Percentiles rank a stretch among this genome's conserved stretches.
Evolutionary conservation across 805 yeast species (phyloP).

Genomic region (Schwanniomyces vanrijiae): DNA sequence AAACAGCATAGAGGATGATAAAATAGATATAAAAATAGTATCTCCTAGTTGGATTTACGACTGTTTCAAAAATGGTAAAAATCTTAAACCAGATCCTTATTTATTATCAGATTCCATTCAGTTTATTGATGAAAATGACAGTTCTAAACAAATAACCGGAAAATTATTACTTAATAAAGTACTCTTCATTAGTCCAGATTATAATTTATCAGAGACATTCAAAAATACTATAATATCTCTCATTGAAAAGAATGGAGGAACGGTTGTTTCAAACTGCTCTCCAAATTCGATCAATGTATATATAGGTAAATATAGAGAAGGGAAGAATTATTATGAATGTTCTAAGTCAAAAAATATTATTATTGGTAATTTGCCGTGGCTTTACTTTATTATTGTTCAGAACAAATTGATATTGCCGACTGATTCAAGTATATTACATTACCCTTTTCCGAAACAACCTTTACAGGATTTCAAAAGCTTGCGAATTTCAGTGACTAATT

Average conservation of each 20-base stretch:
- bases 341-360: conserved; percentile 39
- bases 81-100: conserved; percentile 55
- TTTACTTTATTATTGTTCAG: conserved; percentile 63
- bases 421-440: conserved; percentile 57
- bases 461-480: conserved; percentile 55
- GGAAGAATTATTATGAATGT: conserved; percentile 53
- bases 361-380: conserved; percentile 73
- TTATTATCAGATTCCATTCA: conserved; percentile 34
- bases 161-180: conserved; percentile 20
- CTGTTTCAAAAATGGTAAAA: conserved; percentile 54
- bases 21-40: conserved; percentile 55
- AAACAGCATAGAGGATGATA: conserved; percentile 17
- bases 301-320: conserved; percentile 63
- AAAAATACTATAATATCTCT: conserved; percentile 40
- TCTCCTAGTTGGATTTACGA: conserved; percentile 80
- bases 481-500: conserved; percentile 70
- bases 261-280: conserved; percentile 26
- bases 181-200: conserved; percentile 56
- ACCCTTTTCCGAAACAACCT: conserved; percentile 60
- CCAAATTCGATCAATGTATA: conserved; percentile 35
- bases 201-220: conserved; percentile 49
- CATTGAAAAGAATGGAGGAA: conserved; percentile 58
- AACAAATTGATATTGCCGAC: conserved; percentile 57
- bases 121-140: neutral
- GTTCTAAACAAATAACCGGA: conserved; percentile 3